Evolutionary conservation across 2,329 filamentous ascomycete species (phyloP).

Genomic region (Scedosporium boydii): DNA sequence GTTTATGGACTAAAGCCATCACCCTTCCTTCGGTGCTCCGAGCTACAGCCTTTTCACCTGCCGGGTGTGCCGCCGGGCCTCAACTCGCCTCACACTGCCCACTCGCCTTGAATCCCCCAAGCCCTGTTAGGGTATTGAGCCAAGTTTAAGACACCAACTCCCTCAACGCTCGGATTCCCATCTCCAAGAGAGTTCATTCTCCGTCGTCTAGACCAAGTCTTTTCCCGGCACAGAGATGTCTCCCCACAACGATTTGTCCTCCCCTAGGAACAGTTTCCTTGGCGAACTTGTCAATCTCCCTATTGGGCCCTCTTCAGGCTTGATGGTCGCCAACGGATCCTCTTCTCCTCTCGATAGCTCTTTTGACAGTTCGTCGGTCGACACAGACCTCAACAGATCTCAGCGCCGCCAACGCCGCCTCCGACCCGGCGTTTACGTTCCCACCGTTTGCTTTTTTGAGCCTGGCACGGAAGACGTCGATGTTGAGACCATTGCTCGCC

Average conservation of each 20-base stretch:
- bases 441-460: constrained; percentile 66
- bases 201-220: background rate
- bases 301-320: background rate
- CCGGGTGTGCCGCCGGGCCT: too few species aligned
- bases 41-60: background rate
- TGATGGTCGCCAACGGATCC: background rate
- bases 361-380: background rate
- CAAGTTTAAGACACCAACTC: too few species aligned
- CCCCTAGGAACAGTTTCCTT: background rate
- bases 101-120: too few species aligned
- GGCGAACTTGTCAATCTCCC: background rate
- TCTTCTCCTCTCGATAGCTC: background rate
- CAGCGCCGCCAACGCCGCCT: constrained; percentile 22
- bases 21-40: background rate
- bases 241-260: background rate
- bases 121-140: too few species aligned
- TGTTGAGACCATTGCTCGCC: constrained; percentile 45
- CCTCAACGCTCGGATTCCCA: background rate
- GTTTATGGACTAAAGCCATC: too few species aligned
- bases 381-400: background rate
- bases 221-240: background rate
- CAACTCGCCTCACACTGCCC: too few species aligned
- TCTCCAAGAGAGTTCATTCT: background rate
- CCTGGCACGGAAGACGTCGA: constrained; percentile 57
- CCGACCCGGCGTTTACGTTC: constrained; percentile 56